phyloP scores from a whole-genome alignment of 345 rosid species.

The Sisymbrium irio region DNA sequence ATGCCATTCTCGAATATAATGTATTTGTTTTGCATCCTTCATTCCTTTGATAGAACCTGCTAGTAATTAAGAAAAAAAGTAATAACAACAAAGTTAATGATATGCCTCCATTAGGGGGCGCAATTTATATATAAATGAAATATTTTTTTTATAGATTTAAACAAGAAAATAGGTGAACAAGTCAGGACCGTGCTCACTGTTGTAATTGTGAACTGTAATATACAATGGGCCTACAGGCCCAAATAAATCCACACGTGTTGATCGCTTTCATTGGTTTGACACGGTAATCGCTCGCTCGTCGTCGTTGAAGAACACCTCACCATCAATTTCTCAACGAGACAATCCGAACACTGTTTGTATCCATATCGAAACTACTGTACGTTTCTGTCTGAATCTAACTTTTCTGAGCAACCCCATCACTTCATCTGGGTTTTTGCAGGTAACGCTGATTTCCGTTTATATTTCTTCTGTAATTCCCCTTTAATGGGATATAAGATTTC shows the following conservation, averaged over 20 bases:
- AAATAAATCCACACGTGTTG: conserved; percentile 14
- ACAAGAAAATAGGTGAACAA: too few species aligned
- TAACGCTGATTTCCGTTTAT: background rate
- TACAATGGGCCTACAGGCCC: conserved; percentile 18
- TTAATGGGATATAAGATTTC: background rate
- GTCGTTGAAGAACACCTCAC: conserved; percentile 1
- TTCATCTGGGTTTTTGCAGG: conserved; percentile 10
- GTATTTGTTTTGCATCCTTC: conserved; percentile 43
- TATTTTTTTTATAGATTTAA: too few species aligned
- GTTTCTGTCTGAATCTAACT: background rate
- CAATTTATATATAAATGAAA: too few species aligned
- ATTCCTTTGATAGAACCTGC: too few species aligned
- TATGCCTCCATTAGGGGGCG: too few species aligned
- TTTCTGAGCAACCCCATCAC: background rate
- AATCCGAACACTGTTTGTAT: background rate
- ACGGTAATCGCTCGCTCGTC: background rate
- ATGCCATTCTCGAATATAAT: conserved; percentile 40
- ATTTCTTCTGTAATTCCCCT: background rate
- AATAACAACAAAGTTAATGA: too few species aligned
- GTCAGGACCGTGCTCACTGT: background rate
- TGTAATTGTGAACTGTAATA: background rate
- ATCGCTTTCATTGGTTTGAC: background rate
- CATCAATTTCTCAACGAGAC: conserved; percentile 11
- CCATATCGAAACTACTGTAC: background rate
- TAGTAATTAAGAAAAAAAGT: too few species aligned